Evolutionary conservation across 768 basidiomycete genomes (phyloP), one percentile per base, ranked within the genome.

Genomic region (Cubamyces lactineus): DNA sequence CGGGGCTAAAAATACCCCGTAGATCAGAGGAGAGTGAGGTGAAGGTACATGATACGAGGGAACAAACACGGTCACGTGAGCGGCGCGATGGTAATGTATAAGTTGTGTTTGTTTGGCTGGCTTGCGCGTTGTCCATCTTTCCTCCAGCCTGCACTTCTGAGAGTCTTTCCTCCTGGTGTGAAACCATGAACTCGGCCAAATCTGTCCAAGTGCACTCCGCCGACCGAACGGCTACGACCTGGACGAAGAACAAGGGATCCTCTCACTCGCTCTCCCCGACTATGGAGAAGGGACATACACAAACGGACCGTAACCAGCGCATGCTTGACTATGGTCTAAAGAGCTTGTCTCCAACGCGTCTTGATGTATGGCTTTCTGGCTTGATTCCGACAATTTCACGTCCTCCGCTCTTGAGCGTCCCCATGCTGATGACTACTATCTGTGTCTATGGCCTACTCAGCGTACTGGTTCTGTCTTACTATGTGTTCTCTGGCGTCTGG

Each of bases 391-490:
- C 50, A 3, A 13, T 30, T 1, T 28, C 52, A 8, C 61, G 61
- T 9, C 42, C 54, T 16, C 57, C 54, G 55, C 9, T 57, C 24
- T 34, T 52, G 34, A 26, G 23, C 34, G 24, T 34, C 15, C 61
- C 61, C 15, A 23, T 26, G 15, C 19, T 62, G 21, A 17, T 50
- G 11, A 62, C 50, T 1, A 19, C 59, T 0, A n/a, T 57, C 17
- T 8, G 61, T 21, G 43, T 61, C 17, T 67, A 67, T 57, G 61
- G 66, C 48, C 23, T 59, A 16, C 17, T 67, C 34, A 55, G 64
- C 39, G 42, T 46, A 8, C 19, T 59, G 6, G 56, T 56, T 11
- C 43, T 65, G 17, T 63, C 68, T 49, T 15, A 30, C 23, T 49
- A 60, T 11, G 3, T 68, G 39, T 54, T 42, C 16, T 40, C 53